A percentile compares a stretch with the other conserved stretches of the same genome.
These are phyloP conservation scores for Camellia granthamiana DNA, from an alignment of 148 eudicot species.

Conservation along the genomic window DNA sequence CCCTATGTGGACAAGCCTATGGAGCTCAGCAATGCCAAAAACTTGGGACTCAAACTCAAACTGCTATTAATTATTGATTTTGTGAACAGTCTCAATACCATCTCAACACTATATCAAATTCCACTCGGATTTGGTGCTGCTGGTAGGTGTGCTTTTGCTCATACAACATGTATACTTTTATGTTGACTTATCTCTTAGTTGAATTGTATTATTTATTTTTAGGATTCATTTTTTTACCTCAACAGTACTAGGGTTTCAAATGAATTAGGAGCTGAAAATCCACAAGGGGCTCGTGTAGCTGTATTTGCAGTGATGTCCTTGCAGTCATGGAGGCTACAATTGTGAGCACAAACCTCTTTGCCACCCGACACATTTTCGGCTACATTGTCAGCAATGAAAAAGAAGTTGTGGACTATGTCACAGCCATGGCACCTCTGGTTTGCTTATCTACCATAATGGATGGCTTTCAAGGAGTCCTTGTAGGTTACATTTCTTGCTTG, in stretches of 20 bases:
- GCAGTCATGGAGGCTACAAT: slow-evolving; percentile 36
- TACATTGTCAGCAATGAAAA: slow-evolving; percentile 12
- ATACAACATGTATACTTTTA: no score
- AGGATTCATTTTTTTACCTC: neutral
- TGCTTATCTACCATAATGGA: no score
- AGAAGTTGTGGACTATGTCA: slow-evolving; percentile 47
- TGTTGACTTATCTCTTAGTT: neutral
- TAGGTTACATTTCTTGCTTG: slow-evolving; percentile 29
- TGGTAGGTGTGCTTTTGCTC: slow-evolving; percentile 42
- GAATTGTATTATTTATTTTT: no score
- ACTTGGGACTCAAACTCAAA: no score
- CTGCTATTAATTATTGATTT: no score
- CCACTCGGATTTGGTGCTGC: slow-evolving; percentile 73
- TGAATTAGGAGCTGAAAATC: no score
- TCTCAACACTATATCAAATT: slow-evolving; percentile 61
- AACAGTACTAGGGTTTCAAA: slow-evolving; percentile 51
- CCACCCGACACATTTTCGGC: slow-evolving; percentile 45
- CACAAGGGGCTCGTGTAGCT: slow-evolving; percentile 43
- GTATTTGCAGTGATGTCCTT: slow-evolving; percentile 45
- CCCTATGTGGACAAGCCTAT: no score
- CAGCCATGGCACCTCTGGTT: no score
- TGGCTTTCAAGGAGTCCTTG: slow-evolving; percentile 57
- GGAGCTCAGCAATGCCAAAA: no score
- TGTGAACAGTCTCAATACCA: slow-evolving; percentile 25
- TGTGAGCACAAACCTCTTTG: slow-evolving; percentile 45